A percentile compares a stretch with the other conserved stretches of the same genome.
Evolutionary conservation across 2,329 filamentous ascomycete genomes (phyloP).

Genomic region (Lachnellula occidentalis): DNA sequence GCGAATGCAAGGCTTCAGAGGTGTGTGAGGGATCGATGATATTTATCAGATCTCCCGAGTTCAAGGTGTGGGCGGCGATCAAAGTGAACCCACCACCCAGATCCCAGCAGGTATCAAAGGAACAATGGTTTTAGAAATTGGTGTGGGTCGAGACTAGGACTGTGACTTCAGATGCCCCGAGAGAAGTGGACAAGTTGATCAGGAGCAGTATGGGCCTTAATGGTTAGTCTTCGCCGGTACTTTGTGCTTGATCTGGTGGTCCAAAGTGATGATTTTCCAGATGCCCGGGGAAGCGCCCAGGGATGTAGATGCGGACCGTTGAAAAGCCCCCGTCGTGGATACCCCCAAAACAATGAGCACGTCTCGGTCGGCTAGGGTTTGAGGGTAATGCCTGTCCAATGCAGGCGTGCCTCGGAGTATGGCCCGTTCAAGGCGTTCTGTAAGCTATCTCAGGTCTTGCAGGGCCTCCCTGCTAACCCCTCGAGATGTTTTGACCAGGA

Average conservation of each 20-base stretch:
- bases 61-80: conserved; percentile 42
- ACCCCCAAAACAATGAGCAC: conserved; percentile 17
- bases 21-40: conserved; percentile 39
- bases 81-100: conserved; percentile 44
- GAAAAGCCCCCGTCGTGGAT: conserved; percentile 25
- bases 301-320: conserved; percentile 25
- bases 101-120: conserved; percentile 41
- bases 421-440: conserved; percentile 27
- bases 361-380: conserved; percentile 21
- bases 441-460: conserved; percentile 23
- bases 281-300: conserved; percentile 16
- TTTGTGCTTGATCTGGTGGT: conserved; percentile 23
- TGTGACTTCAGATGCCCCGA: conserved; percentile 30
- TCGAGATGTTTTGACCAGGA: conserved; percentile 27
- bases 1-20: conserved; percentile 28
- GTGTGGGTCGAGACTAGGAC: conserved; percentile 40
- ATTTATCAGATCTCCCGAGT: conserved; percentile 47
- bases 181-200: conserved; percentile 22
- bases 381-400: conserved; percentile 26
- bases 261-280: conserved; percentile 22
- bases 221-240: conserved; percentile 24
- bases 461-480: conserved; percentile 27
- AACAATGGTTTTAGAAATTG: conserved; percentile 49
- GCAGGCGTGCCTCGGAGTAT: conserved; percentile 28
- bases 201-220: conserved; percentile 22